Evolutionary conservation across 352 stramenopile genomes (phyloP).

Genomic region (Pythium oligandrum): DNA sequence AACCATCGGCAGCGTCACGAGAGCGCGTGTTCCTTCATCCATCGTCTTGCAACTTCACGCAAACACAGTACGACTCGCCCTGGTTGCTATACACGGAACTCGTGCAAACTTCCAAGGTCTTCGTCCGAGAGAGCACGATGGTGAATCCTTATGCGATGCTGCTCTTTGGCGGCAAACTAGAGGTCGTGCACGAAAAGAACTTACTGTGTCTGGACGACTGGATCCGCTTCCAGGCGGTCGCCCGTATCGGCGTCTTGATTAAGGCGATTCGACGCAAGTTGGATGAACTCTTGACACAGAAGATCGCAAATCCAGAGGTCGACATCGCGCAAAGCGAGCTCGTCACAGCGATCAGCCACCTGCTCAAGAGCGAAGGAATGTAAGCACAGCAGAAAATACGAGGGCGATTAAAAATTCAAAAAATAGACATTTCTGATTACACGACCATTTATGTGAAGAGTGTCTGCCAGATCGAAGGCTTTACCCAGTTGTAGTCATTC

Average conservation of each 20-base stretch:
- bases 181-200: constrained; percentile 91
- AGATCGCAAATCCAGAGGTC: constrained; percentile 91
- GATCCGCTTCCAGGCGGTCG: constrained; percentile 92
- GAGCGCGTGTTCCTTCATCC: constrained; percentile 97
- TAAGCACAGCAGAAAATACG: constrained; percentile 15
- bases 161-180: constrained; percentile 95
- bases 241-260: constrained; percentile 94
- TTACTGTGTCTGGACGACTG: constrained; percentile 84
- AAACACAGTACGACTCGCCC: constrained; percentile 92
- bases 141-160: constrained; percentile 96
- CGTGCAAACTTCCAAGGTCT: constrained; percentile 97
- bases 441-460: constrained; percentile 51
- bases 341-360: constrained; percentile 69
- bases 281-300: constrained; percentile 90
- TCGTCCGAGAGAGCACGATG: constrained; percentile 96
- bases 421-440: not conserved
- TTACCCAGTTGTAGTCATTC: constrained; percentile 94
- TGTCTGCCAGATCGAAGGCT: constrained; percentile 87
- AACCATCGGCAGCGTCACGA: constrained; percentile 24
- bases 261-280: constrained; percentile 93
- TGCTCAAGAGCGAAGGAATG: constrained; percentile 84
- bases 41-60: constrained; percentile 86
- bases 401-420: not conserved
- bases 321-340: constrained; percentile 88
- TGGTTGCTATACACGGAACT: constrained; percentile 95